phyloP scores from a whole-genome alignment of 306 rosid species.

The Oxytropis ochrocephala region DNA sequence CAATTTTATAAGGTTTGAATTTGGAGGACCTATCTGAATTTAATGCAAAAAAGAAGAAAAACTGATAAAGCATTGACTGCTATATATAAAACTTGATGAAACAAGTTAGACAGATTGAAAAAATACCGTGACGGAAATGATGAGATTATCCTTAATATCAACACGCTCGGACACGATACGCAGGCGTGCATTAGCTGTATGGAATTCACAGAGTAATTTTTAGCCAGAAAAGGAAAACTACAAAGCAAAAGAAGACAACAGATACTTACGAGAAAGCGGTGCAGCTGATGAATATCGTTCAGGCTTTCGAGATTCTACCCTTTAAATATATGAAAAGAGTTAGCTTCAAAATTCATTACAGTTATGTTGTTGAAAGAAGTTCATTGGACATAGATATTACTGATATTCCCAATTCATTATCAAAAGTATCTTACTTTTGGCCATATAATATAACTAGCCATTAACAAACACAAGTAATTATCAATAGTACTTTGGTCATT shows the following conservation, averaged over 20 bases:
- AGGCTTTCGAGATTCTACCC: conserved; percentile 97
- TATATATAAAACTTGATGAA: background rate
- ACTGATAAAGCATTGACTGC: conserved; percentile 25
- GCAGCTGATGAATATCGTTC: conserved; percentile 98
- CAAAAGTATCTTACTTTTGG: background rate
- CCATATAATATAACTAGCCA: too few relatives aligned
- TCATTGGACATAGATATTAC: background rate
- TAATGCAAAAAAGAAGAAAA: conserved; percentile 15
- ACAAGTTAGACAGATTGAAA: conserved; percentile 11
- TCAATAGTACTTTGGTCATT: background rate
- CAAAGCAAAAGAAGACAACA: conserved; percentile 20
- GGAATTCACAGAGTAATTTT: conserved; percentile 15
- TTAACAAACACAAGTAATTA: too few relatives aligned
- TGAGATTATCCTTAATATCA: conserved; percentile 74
- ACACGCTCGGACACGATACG: conserved; percentile 94
- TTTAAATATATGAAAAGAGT: conserved; percentile 45
- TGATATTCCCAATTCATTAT: background rate
- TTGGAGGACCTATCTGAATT: conserved; percentile 94
- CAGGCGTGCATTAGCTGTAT: conserved; percentile 86
- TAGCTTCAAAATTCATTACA: conserved; percentile 24
- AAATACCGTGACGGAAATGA: conserved; percentile 87
- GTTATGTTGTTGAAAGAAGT: background rate
- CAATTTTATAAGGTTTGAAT: conserved; percentile 57
- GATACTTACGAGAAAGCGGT: conserved; percentile 86
- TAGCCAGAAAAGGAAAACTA: conserved; percentile 14